Conservation (phyloP, 768 basidiomycete genomes). For the Termitomyces sp. region DNA sequence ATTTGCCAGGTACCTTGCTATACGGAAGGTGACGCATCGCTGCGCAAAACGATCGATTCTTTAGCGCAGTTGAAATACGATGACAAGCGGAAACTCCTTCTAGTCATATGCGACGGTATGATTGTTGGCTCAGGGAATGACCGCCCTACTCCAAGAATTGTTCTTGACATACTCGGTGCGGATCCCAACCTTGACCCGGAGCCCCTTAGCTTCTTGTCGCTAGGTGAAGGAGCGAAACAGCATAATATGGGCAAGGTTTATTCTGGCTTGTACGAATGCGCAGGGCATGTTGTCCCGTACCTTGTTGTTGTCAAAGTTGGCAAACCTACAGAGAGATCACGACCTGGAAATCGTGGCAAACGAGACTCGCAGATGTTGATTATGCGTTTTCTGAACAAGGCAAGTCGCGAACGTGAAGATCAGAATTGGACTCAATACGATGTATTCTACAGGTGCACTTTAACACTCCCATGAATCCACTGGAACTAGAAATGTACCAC, state of each 20-base stretch:
- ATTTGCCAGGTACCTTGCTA: slow-evolving; percentile 99
- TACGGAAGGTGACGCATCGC: slow-evolving; percentile 87
- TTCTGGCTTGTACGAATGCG: slow-evolving; percentile 89
- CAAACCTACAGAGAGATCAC: slow-evolving; percentile 87
- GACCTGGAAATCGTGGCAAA: slow-evolving; percentile 97
- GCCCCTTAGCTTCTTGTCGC: slow-evolving; percentile 87
- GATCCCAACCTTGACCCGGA: slow-evolving; percentile 93
- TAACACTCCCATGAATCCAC: slow-evolving; percentile 91
- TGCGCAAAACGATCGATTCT: slow-evolving; percentile 88
- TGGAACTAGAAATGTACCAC: slow-evolving; percentile 98
- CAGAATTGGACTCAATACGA: neutral
- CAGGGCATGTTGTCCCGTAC: slow-evolving; percentile 95
- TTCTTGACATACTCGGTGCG: slow-evolving; percentile 92
- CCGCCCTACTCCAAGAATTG: slow-evolving; percentile 92
- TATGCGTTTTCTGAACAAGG: slow-evolving; percentile 98
- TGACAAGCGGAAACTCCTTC: slow-evolving; percentile 92
- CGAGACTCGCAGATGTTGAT: slow-evolving; percentile 95
- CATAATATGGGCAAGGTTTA: slow-evolving; percentile 99
- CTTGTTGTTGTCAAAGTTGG: slow-evolving; percentile 90
- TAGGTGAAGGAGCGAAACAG: slow-evolving; percentile 93
- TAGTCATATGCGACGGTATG: slow-evolving; percentile 96
- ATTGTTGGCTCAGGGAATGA: slow-evolving; percentile 98
- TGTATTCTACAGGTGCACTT: slow-evolving; percentile 76
- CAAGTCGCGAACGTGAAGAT: slow-evolving; percentile 20
- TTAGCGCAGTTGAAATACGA: slow-evolving; percentile 94